Evolutionary conservation across 371 early-diverging fungal genomes (phyloP).

Genomic region (Dinochytrium kinnereticum): DNA sequence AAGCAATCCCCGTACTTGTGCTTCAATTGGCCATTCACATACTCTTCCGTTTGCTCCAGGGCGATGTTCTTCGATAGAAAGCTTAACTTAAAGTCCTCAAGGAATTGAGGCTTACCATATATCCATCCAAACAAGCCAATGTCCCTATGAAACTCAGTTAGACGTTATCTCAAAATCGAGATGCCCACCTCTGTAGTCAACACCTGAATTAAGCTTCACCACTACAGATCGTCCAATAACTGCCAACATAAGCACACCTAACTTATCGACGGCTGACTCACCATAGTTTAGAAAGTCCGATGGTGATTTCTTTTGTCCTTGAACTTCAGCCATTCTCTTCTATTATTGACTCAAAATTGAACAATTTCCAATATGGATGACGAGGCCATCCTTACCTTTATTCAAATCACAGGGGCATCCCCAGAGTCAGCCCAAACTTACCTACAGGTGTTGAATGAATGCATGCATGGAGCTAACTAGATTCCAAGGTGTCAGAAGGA

Average conservation of each 20-base stretch:
- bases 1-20: conserved; percentile 95
- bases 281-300: conserved; percentile 76
- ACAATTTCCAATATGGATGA: neutral
- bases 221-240: conserved; percentile 76
- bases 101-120: conserved; percentile 62
- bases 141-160: conserved; percentile 64
- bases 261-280: neutral
- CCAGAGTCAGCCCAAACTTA: conserved; percentile 65
- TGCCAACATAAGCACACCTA: conserved; percentile 18
- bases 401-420: conserved; percentile 67
- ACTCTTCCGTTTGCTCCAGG: conserved; percentile 94
- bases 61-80: conserved; percentile 82
- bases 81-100: neutral
- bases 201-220: conserved; percentile 92
- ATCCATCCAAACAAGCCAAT: conserved; percentile 97
- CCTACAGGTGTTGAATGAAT: conserved; percentile 41
- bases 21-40: conserved; percentile 87
- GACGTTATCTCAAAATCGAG: neutral
- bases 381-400: conserved; percentile 57
- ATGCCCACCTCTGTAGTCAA: conserved; percentile 85
- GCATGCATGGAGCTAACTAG: neutral
- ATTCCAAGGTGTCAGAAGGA: conserved; percentile 50
- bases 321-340: neutral
- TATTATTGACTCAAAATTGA: neutral
- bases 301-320: conserved; percentile 54